These are phyloP conservation scores for Ministeria vibrans DNA, from an alignment of 78 protist species.

Conservation along the genomic window DNA sequence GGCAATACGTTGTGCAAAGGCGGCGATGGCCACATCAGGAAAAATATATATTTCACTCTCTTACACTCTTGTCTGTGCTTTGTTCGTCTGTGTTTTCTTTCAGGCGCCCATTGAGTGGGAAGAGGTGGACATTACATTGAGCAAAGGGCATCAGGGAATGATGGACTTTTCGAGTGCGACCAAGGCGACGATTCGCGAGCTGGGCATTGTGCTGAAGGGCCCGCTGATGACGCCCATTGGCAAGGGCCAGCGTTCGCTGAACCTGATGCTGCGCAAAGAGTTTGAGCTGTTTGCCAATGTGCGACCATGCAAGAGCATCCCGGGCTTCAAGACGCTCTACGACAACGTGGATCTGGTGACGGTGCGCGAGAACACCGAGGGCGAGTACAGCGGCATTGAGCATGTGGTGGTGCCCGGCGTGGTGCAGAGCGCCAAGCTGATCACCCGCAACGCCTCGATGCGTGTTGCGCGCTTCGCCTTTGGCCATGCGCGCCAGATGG, in stretches of 20 bases:
- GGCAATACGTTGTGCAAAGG: no score
- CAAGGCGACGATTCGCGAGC: no score
- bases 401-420: conserved; percentile 26
- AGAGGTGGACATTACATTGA: no score
- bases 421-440: conserved; percentile 18
- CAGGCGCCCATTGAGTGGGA: no score
- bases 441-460: conserved; percentile 21
- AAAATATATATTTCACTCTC: no score
- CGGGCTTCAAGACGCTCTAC: conserved; percentile 63
- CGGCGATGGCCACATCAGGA: no score
- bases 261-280: conserved; percentile 68
- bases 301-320: conserved; percentile 64
- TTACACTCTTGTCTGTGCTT: no score
- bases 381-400: conserved; percentile 81
- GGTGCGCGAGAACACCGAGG: conserved; percentile 88
- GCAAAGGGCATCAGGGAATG: no score
- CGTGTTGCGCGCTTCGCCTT: conserved; percentile 57
- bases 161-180: no score
- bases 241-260: conserved; percentile 71
- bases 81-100: no score
- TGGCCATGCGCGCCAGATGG: conserved; percentile 44
- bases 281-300: conserved; percentile 70
- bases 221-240: conserved; percentile 76
- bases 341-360: conserved; percentile 73
- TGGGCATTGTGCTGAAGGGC: conserved; percentile 24